Base-by-base conservation (phyloP, 2,329 filamentous ascomycete species). In the Fusarium setosum region DNA sequence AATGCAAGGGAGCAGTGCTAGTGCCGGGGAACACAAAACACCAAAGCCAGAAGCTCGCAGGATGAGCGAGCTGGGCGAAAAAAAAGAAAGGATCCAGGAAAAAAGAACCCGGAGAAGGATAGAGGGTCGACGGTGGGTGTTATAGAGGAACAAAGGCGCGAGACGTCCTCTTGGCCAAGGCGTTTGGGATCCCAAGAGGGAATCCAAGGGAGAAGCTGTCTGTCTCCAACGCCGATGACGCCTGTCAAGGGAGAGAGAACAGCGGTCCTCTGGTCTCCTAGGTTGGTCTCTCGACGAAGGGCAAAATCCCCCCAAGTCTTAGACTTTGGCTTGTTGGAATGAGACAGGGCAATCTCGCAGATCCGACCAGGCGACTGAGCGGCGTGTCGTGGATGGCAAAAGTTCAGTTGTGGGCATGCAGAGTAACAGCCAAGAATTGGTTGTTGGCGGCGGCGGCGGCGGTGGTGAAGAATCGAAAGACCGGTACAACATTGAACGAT, bases 261-360 rank as follows among this genome's bases (percentile, higher is more conserved):
- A 26, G 40, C 56, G n/a, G n/a, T 34, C 51, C 29, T 65, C 38
- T 17, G 31, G 35, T 42, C 35, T 62, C 15, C 47, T 32, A 38
- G 35, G 18, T 21, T 41, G 26, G 49, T 15, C 40, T 10, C 24
- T 52, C 35, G 59, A 62, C 57, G 40, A 55, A 61, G 59, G 55
- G 42, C 42, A 61, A 32, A 48, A 42, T 56, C 38, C 26, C 17
- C n/a, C n/a, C 56, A 47, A 51, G 59, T 67, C 63, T 65, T 45
- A 65, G 61, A 68, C 52, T 52, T 52, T 42, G 20, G 41, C 38
- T 35, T 23, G 7, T 21, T 41, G 18, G 32, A 37, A 51, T 68
- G 53, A 68, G 65, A 68, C 65, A 68, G 40, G n/a, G 61, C 38
- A 68, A 68, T 68, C 58, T 68, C 50, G 37, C 37, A 34, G 56